These are phyloP conservation scores for Lentinula edodes DNA, from an alignment of 768 basidiomycete species.

Conservation along the genomic window DNA sequence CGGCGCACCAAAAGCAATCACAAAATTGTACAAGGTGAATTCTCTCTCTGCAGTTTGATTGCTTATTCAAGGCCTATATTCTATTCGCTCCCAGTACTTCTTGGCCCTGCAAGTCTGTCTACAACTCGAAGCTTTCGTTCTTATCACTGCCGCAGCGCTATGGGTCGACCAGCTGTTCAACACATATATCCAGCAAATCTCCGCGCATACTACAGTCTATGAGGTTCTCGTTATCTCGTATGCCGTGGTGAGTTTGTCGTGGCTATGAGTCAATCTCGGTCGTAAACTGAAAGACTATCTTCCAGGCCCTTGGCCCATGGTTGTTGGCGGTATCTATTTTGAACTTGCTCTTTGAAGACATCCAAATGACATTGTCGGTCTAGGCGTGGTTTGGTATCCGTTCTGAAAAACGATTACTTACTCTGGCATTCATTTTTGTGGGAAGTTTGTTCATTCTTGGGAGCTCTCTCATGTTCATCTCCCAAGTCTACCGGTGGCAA, in stretches of 20 bases:
- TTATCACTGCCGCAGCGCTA: slow-evolving; percentile 43
- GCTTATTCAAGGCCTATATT: not conserved
- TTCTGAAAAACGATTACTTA: slow-evolving; percentile 35
- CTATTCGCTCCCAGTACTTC: slow-evolving; percentile 34
- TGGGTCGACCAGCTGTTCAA: slow-evolving; percentile 52
- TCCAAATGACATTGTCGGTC: not conserved
- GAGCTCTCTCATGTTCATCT: slow-evolving; percentile 39
- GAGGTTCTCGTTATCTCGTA: slow-evolving; percentile 39
- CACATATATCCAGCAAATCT: slow-evolving; percentile 38
- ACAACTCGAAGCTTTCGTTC: slow-evolving; percentile 48
- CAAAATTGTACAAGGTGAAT: slow-evolving; percentile 44
- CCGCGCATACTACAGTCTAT: slow-evolving; percentile 35
- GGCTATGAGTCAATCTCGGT: not conserved
- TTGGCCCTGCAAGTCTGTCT: slow-evolving; percentile 49
- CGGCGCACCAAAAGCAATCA: slow-evolving; percentile 46
- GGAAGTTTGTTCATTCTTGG: slow-evolving; percentile 28
- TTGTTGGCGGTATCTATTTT: slow-evolving; percentile 34
- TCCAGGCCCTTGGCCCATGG: slow-evolving; percentile 48
- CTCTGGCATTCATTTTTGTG: slow-evolving; percentile 38
- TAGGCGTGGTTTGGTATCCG: slow-evolving; percentile 54
- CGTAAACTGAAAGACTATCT: slow-evolving; percentile 1
- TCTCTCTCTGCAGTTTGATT: not conserved
- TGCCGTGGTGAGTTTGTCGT: slow-evolving; percentile 28
- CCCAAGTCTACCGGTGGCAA: not conserved
- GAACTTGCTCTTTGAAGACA: not conserved